Conservation (phyloP, 2,329 filamentous ascomycete genomes). For the Ramichloridium luteum region DNA sequence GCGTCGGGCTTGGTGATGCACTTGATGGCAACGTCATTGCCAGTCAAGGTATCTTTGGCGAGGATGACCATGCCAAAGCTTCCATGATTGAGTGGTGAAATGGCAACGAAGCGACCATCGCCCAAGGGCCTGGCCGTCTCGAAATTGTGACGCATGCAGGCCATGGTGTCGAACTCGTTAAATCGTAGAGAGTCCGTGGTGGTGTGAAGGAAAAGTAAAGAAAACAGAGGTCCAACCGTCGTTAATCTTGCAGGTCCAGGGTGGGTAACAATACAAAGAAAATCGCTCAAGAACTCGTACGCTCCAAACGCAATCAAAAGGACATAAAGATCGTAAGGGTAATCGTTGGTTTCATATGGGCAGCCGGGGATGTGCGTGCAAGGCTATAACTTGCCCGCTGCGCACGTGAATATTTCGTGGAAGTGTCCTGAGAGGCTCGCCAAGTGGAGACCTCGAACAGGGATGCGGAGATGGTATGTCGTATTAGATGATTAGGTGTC, state of each 20-base stretch:
- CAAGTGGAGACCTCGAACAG: no score
- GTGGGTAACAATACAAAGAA: constrained; percentile 13
- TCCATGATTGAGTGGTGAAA: constrained; percentile 93
- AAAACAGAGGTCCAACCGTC: neutral
- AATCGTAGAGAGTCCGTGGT: constrained; percentile 1
- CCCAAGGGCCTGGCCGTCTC: constrained; percentile 66
- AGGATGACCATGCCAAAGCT: constrained; percentile 98
- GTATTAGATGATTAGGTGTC: no score
- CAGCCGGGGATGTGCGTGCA: constrained; percentile 3
- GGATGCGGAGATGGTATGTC: no score
- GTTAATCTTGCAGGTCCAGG: no score
- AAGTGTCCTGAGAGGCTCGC: no score
- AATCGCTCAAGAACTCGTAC: constrained; percentile 14
- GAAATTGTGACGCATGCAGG: constrained; percentile 78
- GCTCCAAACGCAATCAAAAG: constrained; percentile 19
- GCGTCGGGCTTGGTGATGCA: constrained; percentile 77
- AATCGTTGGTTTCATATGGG: constrained; percentile 14
- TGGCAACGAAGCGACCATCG: constrained; percentile 70
- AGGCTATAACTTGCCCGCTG: neutral
- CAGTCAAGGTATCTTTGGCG: constrained; percentile 66
- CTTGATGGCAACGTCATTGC: constrained; percentile 83
- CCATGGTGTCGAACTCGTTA: constrained; percentile 42
- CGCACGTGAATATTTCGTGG: neutral
- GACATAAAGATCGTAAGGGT: constrained; percentile 20
- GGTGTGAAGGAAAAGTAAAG: neutral